These are phyloP conservation scores for Pythium volutum DNA, from an alignment of 352 stramenopile genomes.

Conservation along the genomic window DNA sequence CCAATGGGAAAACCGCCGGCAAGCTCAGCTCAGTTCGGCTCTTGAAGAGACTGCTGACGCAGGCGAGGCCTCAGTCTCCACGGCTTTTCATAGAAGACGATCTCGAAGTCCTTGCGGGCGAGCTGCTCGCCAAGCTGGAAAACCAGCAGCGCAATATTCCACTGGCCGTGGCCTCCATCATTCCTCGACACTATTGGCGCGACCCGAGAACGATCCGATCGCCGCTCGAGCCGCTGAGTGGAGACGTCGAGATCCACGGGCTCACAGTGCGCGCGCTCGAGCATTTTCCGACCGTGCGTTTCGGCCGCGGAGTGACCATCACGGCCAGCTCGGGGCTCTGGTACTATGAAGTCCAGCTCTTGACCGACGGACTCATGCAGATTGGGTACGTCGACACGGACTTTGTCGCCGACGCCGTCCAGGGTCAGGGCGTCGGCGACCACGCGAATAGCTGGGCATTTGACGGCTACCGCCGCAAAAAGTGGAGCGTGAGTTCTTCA, in stretches of 20 bases:
- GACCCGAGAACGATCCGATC: neutral
- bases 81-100: conserved; percentile 12
- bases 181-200: conserved; percentile 1
- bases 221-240: conserved; percentile 52
- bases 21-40: neutral
- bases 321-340: conserved; percentile 60
- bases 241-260: conserved; percentile 60
- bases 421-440: conserved; percentile 91
- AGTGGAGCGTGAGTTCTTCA: conserved; percentile 83
- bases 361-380: conserved; percentile 91
- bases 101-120: conserved; percentile 9
- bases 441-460: conserved; percentile 89
- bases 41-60: neutral
- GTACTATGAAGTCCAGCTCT: conserved; percentile 90
- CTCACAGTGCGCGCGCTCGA: conserved; percentile 55
- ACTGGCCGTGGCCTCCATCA: neutral
- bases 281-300: conserved; percentile 77
- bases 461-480: conserved; percentile 86
- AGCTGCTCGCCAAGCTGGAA: neutral
- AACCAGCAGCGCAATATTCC: neutral
- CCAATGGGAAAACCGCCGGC: neutral
- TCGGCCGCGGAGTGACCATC: conserved; percentile 49
- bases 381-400: conserved; percentile 90
- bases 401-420: conserved; percentile 78
- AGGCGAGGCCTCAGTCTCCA: neutral